Base-by-base conservation (phyloP, 768 basidiomycete species). In the Solioccasus polychromus region DNA sequence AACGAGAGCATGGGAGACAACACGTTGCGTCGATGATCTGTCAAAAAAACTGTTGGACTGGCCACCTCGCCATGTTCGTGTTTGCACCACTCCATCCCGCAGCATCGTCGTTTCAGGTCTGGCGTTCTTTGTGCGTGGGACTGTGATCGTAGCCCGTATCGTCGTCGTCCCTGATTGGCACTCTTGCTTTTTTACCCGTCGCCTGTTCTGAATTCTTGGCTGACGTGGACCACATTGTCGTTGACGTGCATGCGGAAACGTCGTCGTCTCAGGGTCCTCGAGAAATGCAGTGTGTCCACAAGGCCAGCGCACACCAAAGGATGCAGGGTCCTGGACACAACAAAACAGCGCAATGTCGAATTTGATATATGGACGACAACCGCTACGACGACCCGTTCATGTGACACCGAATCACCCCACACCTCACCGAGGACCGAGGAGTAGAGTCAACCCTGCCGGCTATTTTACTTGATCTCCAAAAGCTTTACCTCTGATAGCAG, bases 401-500 rank as follows among this genome's bases (percentile, higher is more conserved):
- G 51, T 51, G 54, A 58, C 39, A 47, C 45, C 48, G 24, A 40
- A 22, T 9, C 19, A 22, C 38, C 18, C 24, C 48, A 38, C 44
- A 32, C 25, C 47, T 44, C 42, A 35, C 35, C 34, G 42, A 46
- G 31, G 39, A 35, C 46, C 37, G 50, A 48, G 55, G 58, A 36
- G 50, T 38, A 48, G 24, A 22, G 28, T 8, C 24, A 31, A 29
- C 25, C 40, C 34, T n/a, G n/a, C 14, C 15, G 35, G 47, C 20
- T 45, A 18, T 56, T 47, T 71, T 73, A 85, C 64, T 83, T 83
- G 69, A 88, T 78, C 52, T 73, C 74, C 53, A 86, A 54, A 23
- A 87, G 77, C 62, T 88, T 88, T 60, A 84, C 80, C 72, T 88
- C 86, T 88, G 66, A 40, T 39, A 47, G 19, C 29, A 34, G 40